Evolutionary conservation across 441 rosid species (phyloP).

Genomic region (Syzygium syzygioides): DNA sequence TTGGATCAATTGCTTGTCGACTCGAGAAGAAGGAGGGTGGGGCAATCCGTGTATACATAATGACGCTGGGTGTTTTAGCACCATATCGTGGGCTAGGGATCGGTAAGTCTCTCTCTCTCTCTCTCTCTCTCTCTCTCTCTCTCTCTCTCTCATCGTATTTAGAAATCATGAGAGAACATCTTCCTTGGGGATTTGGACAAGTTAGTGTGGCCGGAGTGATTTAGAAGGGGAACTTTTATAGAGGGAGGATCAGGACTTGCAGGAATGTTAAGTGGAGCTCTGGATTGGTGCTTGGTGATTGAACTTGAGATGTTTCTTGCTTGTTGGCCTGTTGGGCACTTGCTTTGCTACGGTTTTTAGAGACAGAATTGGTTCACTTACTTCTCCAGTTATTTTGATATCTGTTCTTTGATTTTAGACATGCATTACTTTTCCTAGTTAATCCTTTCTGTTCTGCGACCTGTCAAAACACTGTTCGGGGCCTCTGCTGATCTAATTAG

Average conservation of each 20-base stretch:
- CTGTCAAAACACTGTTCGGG: neutral
- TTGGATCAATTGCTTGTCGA: conserved; percentile 94
- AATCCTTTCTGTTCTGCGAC: neutral
- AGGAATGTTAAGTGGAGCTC: neutral
- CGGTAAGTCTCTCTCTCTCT: conserved; percentile 40
- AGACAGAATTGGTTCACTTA: neutral
- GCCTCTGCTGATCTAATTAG: neutral
- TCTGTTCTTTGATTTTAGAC: neutral
- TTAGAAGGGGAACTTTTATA: neutral
- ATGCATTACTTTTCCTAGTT: neutral
- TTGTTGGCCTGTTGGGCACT: neutral
- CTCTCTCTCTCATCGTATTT: neutral
- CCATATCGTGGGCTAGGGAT: conserved; percentile 96
- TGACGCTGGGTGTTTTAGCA: conserved; percentile 97
- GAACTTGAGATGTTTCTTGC: neutral
- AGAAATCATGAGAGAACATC: neutral
- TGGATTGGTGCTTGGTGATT: neutral
- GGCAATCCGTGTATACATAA: conserved; percentile 71
- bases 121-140: neutral
- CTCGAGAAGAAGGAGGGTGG: conserved; percentile 94
- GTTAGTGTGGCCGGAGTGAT: neutral
- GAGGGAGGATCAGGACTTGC: neutral
- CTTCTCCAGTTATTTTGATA: neutral
- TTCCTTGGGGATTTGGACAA: neutral
- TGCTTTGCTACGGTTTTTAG: neutral